Evolutionary conservation across 208 protist species (phyloP), one percentile per base, ranked within the genome.

Genomic region (Acanthamoeba lenticulata): DNA sequence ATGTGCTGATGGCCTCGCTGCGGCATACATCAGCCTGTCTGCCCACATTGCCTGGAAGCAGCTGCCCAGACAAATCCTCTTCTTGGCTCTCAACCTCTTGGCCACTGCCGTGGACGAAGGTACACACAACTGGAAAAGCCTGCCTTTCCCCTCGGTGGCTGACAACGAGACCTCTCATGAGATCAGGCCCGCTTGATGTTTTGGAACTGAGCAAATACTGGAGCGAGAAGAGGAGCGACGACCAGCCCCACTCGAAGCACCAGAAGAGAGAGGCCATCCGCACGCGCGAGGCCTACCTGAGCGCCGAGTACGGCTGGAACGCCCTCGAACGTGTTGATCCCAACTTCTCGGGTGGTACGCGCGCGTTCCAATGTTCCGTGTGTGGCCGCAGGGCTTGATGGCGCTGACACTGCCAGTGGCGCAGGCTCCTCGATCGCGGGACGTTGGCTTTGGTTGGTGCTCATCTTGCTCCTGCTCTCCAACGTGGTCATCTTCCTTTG

Each of bases 1-100:
- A 9, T 81, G 69, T 36, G 69, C 40, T 21, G 69, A 81, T 32
- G 69, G 38, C 69, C 69, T 81, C 69, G 69, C 69, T 45, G 69
- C 69, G 24, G n/a, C n/a, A 11, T 81, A 81, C 69, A 81, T 81
- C 40, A 40, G 69, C 40, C 69, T 81, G 1, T 81, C 69, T 36
- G 69, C 69, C 3, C 69, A 81, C 69, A 81, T 81, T 21, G 17
- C 69, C 69, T 81, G 69, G 69, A 81, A 81, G 40, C 69, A 81
- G 69, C 69, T 47, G 11, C 36, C 69, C 24, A 81, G 69, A 36
- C 69, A 81, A 36, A 81, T 81, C 24, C 38, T 81, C 21, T 81
- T 81, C 69, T 45, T 47, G 38, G 40, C 69, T 17, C 69, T 81
- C 69, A 81, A 81, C 69, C 34, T 81, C 6, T n/a, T 81, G 69